Evolutionary conservation across 2,329 filamentous ascomycete genomes (phyloP), one percentile per base, ranked within the genome.

Genomic region (Chrysoporthe puriensis): DNA sequence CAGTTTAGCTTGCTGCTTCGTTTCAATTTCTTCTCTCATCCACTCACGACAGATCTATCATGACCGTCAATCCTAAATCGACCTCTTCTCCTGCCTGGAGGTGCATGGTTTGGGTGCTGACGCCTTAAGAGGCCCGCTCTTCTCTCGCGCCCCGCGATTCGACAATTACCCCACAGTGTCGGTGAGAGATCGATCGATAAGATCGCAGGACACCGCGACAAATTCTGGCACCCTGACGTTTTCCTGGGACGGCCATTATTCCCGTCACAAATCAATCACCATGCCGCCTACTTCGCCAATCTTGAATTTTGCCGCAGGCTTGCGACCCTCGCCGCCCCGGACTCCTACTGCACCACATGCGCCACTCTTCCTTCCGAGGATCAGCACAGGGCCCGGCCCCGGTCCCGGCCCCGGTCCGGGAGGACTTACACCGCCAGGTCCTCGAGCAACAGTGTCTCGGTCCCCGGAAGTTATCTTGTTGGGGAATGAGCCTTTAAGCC

Each of bases 81-180:
- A 74, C 78, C 71, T 76, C 73, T 74, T 81, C 79, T 80, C 81
- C 79, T 76, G 76, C 76, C 74, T 80, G 81, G 81, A 82, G 81
- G 76, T 78, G 79, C 75, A 74, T 80, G 76, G 77, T 79, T 74
- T 78, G 78, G 79, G 76, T 79, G 71, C 76, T 81, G 73, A 80
- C 77, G 69, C 80, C 80, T 73, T 82, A 76, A 81, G 71, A 81
- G 71, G 70, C 67, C 65, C 67, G 70, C 67, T 64, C 66, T 63
- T 69, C 57, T 62, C 62, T 62, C 56, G 50, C 66, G 63, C 72
- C 74, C 75, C 75, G 73, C 75, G 73, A 74, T 75, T 70, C 72
- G 14, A 59, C 56, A 50, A 50, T 66, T 72, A 72, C 74, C 74
- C 74, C 75, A 74, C 75, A 74, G 69, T 70, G 62, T 66, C 69